Evolutionary conservation across 2,329 filamentous ascomycete genomes (phyloP), one percentile per base, ranked within the genome.

Genomic region (Cladosporium sphaerospermum): DNA sequence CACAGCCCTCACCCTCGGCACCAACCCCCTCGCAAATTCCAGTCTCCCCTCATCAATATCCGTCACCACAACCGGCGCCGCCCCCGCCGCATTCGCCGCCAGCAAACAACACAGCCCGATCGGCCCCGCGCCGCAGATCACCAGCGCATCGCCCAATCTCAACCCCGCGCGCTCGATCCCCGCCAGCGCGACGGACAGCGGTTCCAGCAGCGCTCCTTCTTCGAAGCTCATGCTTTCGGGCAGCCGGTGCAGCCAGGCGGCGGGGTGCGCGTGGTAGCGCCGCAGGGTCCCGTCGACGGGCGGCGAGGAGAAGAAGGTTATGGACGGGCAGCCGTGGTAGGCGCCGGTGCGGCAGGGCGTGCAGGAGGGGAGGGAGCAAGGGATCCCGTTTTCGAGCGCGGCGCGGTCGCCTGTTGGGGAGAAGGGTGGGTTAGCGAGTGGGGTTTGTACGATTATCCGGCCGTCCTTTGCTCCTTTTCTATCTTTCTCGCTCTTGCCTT

Each of bases 191-290:
- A 77, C 73, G 13, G 69, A 69, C 9, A 78, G 62, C 6, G 77
- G 76, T 63, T 78, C 77, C 9, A 78, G 68, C 4, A 79, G 64
- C 0, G 71, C 71, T 0, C 72, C 74, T 50, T 77, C 74, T 32
- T 72, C 64, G 37, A 72, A 69, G 5, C 61, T 65, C 10, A 76
- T 59, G 1, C n/a, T n/a, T n/a, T n/a, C n/a, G n/a, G 73, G 73
- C 1, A 77, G 56, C 32, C 63, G 67, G 43, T 67, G 64, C 18
- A 65, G 54, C 60, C 62, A 65, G 2, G 60, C 59, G 46, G 59
- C 65, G 2, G 64, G 60, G 53, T 68, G 65, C 32, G 56, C 62
- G 41, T 65, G 63, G 42, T 66, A 66, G 28, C 65, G 54, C 13
- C 64, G 59, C 11, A 67, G 54, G 2, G 64, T 66, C 9, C 66